These are phyloP conservation scores for Metarhizium robertsii DNA, from an alignment of 2,329 filamentous ascomycete species.

Conservation along the genomic window DNA sequence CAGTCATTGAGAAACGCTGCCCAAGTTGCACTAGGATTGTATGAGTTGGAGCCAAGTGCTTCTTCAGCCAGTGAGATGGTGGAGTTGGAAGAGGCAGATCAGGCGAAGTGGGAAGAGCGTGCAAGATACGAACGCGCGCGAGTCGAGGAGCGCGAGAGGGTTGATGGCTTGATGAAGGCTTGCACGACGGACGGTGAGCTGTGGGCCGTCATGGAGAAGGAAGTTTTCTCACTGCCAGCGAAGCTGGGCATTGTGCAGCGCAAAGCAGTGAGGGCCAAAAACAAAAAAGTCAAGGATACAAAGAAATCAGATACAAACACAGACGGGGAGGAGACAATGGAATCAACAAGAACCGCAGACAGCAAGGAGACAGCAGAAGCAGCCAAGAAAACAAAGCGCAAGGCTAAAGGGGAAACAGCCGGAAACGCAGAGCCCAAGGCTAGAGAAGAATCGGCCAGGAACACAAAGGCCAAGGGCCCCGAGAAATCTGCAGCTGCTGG, in stretches of 20 bases:
- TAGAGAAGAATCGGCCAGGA: slow-evolving; percentile 4
- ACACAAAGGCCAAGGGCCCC: slow-evolving; percentile 7
- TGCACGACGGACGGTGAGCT: slow-evolving; percentile 54
- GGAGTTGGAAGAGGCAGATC: slow-evolving; percentile 21
- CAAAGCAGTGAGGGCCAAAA: background rate
- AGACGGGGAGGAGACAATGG: no score
- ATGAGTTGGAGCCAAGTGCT: slow-evolving; percentile 21
- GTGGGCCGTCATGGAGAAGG: slow-evolving; percentile 56
- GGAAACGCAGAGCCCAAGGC: no score
- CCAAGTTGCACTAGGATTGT: slow-evolving; percentile 28
- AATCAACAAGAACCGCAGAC: no score
- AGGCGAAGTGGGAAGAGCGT: slow-evolving; percentile 24
- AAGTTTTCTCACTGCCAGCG: slow-evolving; percentile 54
- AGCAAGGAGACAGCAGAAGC: no score
- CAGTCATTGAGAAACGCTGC: slow-evolving; percentile 29
- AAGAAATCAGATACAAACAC: background rate
- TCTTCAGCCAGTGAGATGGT: slow-evolving; percentile 16
- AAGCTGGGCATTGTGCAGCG: slow-evolving; percentile 39
- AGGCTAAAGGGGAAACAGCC: background rate
- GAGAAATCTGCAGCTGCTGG: slow-evolving; percentile 2
- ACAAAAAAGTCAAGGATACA: slow-evolving; percentile 3
- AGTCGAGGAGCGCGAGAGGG: slow-evolving; percentile 36
- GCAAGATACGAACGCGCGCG: slow-evolving; percentile 27
- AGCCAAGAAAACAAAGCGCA: no score
- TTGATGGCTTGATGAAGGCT: slow-evolving; percentile 43